Percentiles rank a stretch among this genome's conserved stretches.
These are phyloP conservation scores for Paulownia fortunei DNA, from an alignment of 257 asterid genomes.

Conservation along the genomic window DNA sequence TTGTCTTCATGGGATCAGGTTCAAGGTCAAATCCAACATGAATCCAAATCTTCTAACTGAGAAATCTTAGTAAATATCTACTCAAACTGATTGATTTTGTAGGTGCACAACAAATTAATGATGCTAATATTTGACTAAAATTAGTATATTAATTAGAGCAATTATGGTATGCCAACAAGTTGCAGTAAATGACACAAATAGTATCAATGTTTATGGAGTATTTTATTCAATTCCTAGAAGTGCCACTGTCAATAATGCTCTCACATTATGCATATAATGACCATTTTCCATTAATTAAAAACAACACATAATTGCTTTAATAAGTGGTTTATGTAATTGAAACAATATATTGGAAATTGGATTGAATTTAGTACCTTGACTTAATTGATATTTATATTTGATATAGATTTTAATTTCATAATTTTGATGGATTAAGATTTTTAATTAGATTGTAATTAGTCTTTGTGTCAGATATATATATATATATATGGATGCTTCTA, in stretches of 20 bases:
- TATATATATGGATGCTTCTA: too few species aligned
- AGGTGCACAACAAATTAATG: neutral
- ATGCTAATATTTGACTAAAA: neutral
- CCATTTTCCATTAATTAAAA: neutral
- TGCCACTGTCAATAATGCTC: constrained; percentile 30
- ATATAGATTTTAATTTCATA: too few species aligned
- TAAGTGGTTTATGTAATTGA: too few species aligned
- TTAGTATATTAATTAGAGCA: neutral
- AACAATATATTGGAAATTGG: too few species aligned
- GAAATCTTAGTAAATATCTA: neutral
- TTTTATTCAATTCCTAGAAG: constrained; percentile 27
- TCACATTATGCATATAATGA: constrained; percentile 14
- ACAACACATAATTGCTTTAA: too few species aligned
- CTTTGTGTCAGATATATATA: too few species aligned
- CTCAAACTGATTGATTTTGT: neutral
- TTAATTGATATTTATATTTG: too few species aligned
- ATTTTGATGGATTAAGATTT: too few species aligned
- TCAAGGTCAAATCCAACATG: neutral
- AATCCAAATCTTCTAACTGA: neutral
- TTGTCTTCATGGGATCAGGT: too few species aligned
- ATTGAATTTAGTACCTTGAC: too few species aligned
- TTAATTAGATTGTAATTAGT: too few species aligned
- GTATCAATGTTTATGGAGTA: constrained; percentile 30
- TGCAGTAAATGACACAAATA: constrained; percentile 35
- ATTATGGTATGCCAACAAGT: constrained; percentile 26